Evolutionary conservation across 192 early-diverging fungal genomes (phyloP), one percentile per base, ranked within the genome.

Genomic region (Cladochytrium replicatum): DNA sequence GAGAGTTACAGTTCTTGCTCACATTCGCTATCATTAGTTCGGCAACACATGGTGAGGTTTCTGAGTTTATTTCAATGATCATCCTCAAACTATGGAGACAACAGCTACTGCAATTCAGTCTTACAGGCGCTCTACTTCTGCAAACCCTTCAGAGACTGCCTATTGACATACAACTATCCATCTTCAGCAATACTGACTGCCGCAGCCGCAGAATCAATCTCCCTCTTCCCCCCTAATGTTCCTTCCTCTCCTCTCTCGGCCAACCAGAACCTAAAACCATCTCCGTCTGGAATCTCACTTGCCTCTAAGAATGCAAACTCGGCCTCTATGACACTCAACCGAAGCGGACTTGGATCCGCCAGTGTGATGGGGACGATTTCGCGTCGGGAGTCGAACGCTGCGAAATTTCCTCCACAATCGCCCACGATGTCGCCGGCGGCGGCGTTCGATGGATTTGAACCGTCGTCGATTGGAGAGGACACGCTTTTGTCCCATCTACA

Each of bases 61-160:
- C 25, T 32, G 13, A 40, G 23, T 46, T 42, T 34, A 23, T 19
- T 55, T 13, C 13, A 54, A 15, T 6, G 48, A 13, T 32, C 28
- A 24, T 11, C 51, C 1, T 6, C 21, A 37, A 6, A 3, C 17
- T n/a, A 24, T 29, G 4, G 30, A 11, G 21, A 25, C 25, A 3
- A 19, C 17, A 49, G 93, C 60, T 98, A 98, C 58, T 85, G 86
- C 54, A 99, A 94, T 67, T 95, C 91, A 3, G 84, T 99, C 7
- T 65, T 99, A 2, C 93, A 99, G 71, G 87, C 90, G 13, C 74
- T 99, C 45, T 99, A 97, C 66, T 92, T 86, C 57, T 93, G 93
- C 63, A 75, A 78, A 39, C 86, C 92, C 0, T 99, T 99, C 56
- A 84, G 95, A 46, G 86, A 95, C 62, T 91, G 87, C 55, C 83